Evolutionary conservation across 164 flowering plant species (phyloP).

Genomic region (Houttuynia cordata): DNA sequence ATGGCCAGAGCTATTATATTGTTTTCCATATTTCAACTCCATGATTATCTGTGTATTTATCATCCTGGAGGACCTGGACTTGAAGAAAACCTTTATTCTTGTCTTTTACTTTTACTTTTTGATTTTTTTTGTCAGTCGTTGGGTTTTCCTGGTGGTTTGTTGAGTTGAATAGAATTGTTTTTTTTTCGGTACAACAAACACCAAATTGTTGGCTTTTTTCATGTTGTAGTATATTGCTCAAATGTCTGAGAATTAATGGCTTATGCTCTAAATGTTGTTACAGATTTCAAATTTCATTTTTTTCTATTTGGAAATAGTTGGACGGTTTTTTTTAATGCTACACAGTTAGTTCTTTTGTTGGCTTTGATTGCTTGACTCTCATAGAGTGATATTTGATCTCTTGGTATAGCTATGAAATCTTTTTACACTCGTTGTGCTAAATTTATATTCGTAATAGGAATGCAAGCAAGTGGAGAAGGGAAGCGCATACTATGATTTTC

Average conservation of each 20-base stretch:
- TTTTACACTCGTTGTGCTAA: neutral
- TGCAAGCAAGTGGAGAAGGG: constrained; percentile 58
- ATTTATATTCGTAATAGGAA: constrained; percentile 35
- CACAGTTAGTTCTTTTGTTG: neutral
- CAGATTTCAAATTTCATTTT: neutral
- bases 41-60: neutral
- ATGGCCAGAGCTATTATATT: neutral
- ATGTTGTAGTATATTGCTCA: too few species aligned
- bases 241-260: neutral
- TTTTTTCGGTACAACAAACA: too few species aligned
- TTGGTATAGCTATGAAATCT: neutral
- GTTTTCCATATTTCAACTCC: neutral
- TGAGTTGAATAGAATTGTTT: too few species aligned
- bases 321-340: neutral
- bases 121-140: too few species aligned
- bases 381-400: neutral
- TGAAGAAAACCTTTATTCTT: too few species aligned
- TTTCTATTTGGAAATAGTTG: neutral
- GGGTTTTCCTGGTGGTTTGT: too few species aligned
- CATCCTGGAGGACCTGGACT: too few species aligned
- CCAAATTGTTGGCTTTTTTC: too few species aligned
- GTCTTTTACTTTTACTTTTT: too few species aligned
- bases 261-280: neutral
- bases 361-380: neutral
- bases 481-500: constrained; percentile 67